Conservation (phyloP, 768 basidiomycete species). For the Tylopilus cervinicoccineus region DNA sequence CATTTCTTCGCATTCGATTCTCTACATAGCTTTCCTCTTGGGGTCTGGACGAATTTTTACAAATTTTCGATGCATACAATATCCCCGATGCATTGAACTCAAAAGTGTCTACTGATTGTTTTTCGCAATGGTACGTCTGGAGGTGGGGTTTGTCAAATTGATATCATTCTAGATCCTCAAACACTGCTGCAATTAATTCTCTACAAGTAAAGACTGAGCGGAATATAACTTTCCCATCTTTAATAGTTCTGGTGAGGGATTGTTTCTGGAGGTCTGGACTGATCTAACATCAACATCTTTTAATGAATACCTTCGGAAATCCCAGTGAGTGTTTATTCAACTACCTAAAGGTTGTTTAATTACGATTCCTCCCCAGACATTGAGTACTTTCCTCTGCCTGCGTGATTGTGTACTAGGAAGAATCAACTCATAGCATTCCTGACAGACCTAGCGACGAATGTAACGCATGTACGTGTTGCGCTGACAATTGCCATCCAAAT, state of each 20-base stretch:
- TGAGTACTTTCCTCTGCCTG: too few relatives aligned
- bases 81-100: conserved; percentile 55
- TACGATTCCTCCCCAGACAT: conserved; percentile 22
- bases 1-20: conserved; percentile 6
- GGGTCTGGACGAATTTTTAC: too few relatives aligned
- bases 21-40: conserved; percentile 21
- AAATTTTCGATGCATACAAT: conserved; percentile 52
- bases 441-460: conserved; percentile 62
- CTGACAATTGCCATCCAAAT: conserved; percentile 59
- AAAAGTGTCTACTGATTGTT: conserved; percentile 43
- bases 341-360: conserved; percentile 3
- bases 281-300: too few relatives aligned
- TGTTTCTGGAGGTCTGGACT: too few relatives aligned
- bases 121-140: conserved; percentile 64
- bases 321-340: too few relatives aligned
- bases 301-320: too few relatives aligned
- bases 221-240: too few relatives aligned
- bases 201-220: too few relatives aligned
- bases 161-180: conserved; percentile 39
- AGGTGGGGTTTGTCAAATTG: not conserved
- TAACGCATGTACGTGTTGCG: too few relatives aligned
- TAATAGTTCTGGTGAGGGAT: too few relatives aligned
- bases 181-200: conserved; percentile 63
- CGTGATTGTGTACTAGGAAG: conserved; percentile 11
- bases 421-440: conserved; percentile 48